Base-by-base conservation (phyloP, 208 protist genomes). In the Crithidia thermophila region DNA sequence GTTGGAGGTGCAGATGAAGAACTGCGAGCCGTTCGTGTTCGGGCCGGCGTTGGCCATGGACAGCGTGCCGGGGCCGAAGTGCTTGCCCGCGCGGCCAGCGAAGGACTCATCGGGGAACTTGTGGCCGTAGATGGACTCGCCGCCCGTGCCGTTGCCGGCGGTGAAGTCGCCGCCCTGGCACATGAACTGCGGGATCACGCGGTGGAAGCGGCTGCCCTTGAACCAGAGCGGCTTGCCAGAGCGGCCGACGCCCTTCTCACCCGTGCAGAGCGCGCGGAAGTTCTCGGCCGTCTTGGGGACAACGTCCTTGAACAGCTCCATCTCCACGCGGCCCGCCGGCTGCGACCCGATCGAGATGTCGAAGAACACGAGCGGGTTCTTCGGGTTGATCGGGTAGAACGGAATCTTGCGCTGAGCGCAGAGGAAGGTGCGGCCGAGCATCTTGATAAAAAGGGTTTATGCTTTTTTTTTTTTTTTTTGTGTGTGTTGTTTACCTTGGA, bases 121-220 rank as follows among this genome's bases (percentile, higher is more conserved):
- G 56, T 76, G 40, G 34, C 95, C 95, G 72, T 97, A 98, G 61
- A 98, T 98, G 28, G 90, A 97, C 64, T 97, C 85, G 30, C 94
- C 93, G 61, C 96, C 97, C 14, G 81, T 97, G 39, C 97, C 97
- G 76, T 98, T 91, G 23, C 81, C 82, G 37, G 73, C 80, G 20
- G 94, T 98, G 81, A 98, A 98, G 78, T 99, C 98, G 60, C 97
- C 97, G 47, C 96, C 98, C 77, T 99, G 98, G 57, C 91, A 77
- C 89, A 97, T 95, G 72, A 97, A 97, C 66, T 87, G 75, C 18
- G 88, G 85, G 59, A 99, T 99, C 27, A 98, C 82, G 53, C 98
- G 89, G 72, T 99, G 98, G 83, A 99, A 99, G 20, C 58, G 81
- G 71, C 67, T 91, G 31, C 96, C 97, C 79, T 99, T 99, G 88